Evolutionary conservation across 2,329 filamentous ascomycete species (phyloP), one percentile per base, ranked within the genome.

Genomic region (Fonsecaea multimorphosa): DNA sequence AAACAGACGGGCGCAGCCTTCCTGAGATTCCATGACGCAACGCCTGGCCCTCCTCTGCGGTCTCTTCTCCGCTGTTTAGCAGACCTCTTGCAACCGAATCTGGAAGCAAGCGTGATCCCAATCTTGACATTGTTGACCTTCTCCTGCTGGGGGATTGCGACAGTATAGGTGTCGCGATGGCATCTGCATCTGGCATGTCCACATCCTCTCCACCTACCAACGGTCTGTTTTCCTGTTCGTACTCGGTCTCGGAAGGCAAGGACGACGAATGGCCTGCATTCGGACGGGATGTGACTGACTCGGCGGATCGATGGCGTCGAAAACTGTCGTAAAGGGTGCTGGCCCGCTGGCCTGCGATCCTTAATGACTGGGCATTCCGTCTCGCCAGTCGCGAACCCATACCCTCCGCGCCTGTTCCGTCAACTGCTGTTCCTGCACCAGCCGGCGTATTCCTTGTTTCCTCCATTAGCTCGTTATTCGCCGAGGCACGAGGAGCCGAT

Each of bases 41-140:
- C 38, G 80, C 79, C 58, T 76, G 77, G 5, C 79, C 80, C 69
- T 82, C 80, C 16, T 76, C 79, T 1, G 75, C 75, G 7, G 80
- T 81, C 68, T 81, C 80, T 66, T 81, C 79, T 67, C 80, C 77
- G 63, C 80, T 81, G 64, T 73, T 81, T 8, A 81, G 73, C 32
- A 82, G 73, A 3, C 78, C 78, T 61, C 80, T 76, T 29, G 78
- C 78, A 16, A 81, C 78, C 12, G 78, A 78, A 63, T 81, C 80
- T 38, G 81, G 81, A n/a, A 83, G 69, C 31, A 83, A 76, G 65
- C 80, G 76, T 22, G 81, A 82, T 14, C 81, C 80, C 51, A 83
- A 72, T 44, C 81, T 75, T 58, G 81, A 83, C 77, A 83, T 80
- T 14, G 80, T 77, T 3, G 81, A 82, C 65, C 79, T 79, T 64